Conservation (phyloP, 495 filamentous ascomycete species). For the Xylaria palmicola region DNA sequence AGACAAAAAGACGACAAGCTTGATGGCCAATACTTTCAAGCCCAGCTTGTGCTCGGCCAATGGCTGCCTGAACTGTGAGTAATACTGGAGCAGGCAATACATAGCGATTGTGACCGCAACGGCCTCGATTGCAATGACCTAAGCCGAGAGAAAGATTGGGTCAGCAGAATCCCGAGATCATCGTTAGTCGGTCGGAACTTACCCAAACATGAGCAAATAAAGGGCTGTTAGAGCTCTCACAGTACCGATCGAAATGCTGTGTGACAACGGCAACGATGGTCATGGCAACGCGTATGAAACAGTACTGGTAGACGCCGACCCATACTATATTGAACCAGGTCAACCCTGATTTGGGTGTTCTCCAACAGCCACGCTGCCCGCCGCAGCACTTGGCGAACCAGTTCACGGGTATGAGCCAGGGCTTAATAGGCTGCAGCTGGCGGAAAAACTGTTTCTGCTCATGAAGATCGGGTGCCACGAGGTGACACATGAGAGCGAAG, state of each 20-base stretch:
- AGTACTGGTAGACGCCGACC: constrained; percentile 87
- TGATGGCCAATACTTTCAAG: constrained; percentile 83
- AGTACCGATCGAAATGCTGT: constrained; percentile 68
- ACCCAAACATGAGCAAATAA: constrained; percentile 85
- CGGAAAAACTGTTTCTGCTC: constrained; percentile 89
- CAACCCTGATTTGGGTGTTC: constrained; percentile 76
- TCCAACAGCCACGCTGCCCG: constrained; percentile 63
- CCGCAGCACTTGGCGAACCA: constrained; percentile 70
- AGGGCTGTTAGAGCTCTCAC: constrained; percentile 73
- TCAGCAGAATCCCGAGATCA: constrained; percentile 8
- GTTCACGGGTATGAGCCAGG: constrained; percentile 74
- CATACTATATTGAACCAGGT: constrained; percentile 96
- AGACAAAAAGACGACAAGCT: constrained; percentile 90
- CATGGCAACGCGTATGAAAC: constrained; percentile 81
- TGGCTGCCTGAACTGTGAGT: constrained; percentile 68
- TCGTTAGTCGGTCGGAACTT: constrained; percentile 25
- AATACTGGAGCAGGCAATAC: constrained; percentile 92
- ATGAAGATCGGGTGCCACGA: constrained; percentile 76
- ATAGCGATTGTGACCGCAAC: constrained; percentile 80
- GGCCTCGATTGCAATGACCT: constrained; percentile 70
- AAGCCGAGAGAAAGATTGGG: constrained; percentile 6
- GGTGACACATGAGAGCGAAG: constrained; percentile 85
- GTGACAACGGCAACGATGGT: constrained; percentile 76
- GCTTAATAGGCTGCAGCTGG: constrained; percentile 56
- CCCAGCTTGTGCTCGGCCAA: constrained; percentile 72